These are phyloP conservation scores for Hanseniaspora uvarum DNA, from an alignment of 1,139 yeast species.

Conservation along the genomic window DNA sequence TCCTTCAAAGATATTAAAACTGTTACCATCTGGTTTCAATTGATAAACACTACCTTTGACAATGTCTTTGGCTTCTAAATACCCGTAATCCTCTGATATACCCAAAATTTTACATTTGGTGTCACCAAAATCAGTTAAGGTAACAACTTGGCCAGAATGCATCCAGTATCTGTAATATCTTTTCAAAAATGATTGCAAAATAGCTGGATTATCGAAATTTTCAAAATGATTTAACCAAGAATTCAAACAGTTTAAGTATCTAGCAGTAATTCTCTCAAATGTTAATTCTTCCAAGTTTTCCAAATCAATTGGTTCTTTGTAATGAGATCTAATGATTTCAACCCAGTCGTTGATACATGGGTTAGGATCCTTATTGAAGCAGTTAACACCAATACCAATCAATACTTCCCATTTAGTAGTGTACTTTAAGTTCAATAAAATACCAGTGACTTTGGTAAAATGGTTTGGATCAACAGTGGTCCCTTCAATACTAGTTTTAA, in stretches of 20 bases:
- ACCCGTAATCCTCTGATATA: slow-evolving; percentile 73
- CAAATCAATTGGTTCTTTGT: slow-evolving; percentile 29
- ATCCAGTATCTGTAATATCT: slow-evolving; percentile 79
- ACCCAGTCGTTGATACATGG: slow-evolving; percentile 72
- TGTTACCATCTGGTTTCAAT: slow-evolving; percentile 93
- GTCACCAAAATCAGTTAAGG: slow-evolving; percentile 39
- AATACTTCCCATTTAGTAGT: slow-evolving; percentile 38
- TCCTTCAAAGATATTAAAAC: slow-evolving; percentile 90
- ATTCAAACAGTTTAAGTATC: slow-evolving; percentile 56
- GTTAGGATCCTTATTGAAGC: slow-evolving; percentile 80
- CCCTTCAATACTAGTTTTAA: slow-evolving; percentile 34
- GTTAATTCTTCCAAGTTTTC: slow-evolving; percentile 41
- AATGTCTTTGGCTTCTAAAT: slow-evolving; percentile 54
- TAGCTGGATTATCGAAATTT: slow-evolving; percentile 45
- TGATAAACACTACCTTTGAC: slow-evolving; percentile 50
- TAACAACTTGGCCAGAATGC: slow-evolving; percentile 59
- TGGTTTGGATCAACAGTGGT: neutral
- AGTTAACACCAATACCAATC: slow-evolving; percentile 81
- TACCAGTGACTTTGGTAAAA: slow-evolving; percentile 73
- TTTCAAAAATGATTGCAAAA: slow-evolving; percentile 46
- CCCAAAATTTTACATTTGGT: slow-evolving; percentile 62
- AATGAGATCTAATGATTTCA: slow-evolving; percentile 44
- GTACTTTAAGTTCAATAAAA: slow-evolving; percentile 72
- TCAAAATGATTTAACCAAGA: slow-evolving; percentile 49
- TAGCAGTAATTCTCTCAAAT: slow-evolving; percentile 61